Conservation (phyloP, 169 alveolate genomes). For the Eimeria sp. region DNA sequence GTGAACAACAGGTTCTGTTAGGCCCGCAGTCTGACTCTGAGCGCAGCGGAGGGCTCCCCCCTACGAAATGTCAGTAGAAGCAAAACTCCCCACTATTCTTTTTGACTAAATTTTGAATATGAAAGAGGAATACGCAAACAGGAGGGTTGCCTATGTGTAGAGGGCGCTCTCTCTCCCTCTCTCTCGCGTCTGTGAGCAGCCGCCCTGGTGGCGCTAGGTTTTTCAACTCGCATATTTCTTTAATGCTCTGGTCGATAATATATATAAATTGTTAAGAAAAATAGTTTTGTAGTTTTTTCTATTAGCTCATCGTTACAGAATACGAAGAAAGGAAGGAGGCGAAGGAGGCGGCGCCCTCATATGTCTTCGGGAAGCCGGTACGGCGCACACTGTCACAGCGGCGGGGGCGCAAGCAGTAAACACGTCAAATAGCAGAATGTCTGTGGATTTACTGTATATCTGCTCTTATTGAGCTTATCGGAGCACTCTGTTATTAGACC, state of each 20-base stretch:
- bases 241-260: neutral
- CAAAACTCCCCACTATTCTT: neutral
- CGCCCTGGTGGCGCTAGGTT: neutral
- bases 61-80: neutral
- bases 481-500: neutral
- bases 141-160: neutral
- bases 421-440: neutral
- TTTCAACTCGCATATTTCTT: neutral
- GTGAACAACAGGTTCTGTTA: neutral
- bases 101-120: neutral
- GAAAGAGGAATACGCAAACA: neutral
- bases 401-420: neutral
- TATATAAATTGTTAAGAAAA: neutral
- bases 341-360: neutral
- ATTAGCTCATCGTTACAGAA: neutral
- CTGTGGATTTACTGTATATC: neutral
- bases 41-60: neutral
- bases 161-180: too few species aligned
- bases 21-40: neutral
- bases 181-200: neutral
- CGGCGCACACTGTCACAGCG: slow-evolving; percentile 24
- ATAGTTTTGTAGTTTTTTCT: neutral
- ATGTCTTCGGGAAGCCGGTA: slow-evolving; percentile 6
- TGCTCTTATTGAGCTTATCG: neutral
- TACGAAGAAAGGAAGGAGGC: neutral